Conservation (phyloP, 345 rosid genomes). For the Boechera divaricarpa region DNA sequence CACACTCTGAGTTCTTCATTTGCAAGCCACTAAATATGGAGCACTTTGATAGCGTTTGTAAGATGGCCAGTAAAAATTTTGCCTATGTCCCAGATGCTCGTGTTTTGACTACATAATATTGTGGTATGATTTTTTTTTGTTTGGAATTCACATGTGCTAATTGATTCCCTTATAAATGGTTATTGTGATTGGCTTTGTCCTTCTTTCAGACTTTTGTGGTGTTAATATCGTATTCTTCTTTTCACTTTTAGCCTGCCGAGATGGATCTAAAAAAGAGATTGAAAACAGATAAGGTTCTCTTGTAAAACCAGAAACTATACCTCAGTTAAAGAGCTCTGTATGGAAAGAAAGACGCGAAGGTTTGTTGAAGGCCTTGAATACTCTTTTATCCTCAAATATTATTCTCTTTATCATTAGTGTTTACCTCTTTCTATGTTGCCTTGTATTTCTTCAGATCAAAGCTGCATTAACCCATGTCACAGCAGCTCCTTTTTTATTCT, state of each 20-base stretch:
- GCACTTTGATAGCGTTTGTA: conserved; percentile 77
- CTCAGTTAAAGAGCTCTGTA: conserved; percentile 79
- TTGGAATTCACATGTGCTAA: conserved; percentile 8
- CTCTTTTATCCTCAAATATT: conserved; percentile 5
- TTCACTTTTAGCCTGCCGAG: conserved; percentile 75
- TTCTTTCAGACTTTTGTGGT: conserved; percentile 10
- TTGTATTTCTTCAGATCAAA: conserved; percentile 18
- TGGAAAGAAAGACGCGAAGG: conserved; percentile 99
- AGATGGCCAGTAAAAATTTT: conserved; percentile 81
- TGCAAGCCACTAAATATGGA: conserved; percentile 86
- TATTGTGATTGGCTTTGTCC: conserved; percentile 14
- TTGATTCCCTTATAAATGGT: not conserved
- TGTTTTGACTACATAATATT: conserved; percentile 66
- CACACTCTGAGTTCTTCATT: conserved; percentile 26
- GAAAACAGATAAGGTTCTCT: conserved; percentile 85
- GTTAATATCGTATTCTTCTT: conserved; percentile 37
- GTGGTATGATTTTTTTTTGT: conserved; percentile 57
- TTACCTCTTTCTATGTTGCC: not conserved
- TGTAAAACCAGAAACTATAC: conserved; percentile 63
- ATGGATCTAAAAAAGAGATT: conserved; percentile 91
- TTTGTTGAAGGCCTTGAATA: conserved; percentile 42
- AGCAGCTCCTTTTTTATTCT: not conserved
- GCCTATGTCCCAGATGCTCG: conserved; percentile 95
- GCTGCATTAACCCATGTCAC: conserved; percentile 17
- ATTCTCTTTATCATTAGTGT: conserved; percentile 1